Conservation (phyloP, 2,329 filamentous ascomycete genomes). For the Fusarium liriodendri region DNA sequence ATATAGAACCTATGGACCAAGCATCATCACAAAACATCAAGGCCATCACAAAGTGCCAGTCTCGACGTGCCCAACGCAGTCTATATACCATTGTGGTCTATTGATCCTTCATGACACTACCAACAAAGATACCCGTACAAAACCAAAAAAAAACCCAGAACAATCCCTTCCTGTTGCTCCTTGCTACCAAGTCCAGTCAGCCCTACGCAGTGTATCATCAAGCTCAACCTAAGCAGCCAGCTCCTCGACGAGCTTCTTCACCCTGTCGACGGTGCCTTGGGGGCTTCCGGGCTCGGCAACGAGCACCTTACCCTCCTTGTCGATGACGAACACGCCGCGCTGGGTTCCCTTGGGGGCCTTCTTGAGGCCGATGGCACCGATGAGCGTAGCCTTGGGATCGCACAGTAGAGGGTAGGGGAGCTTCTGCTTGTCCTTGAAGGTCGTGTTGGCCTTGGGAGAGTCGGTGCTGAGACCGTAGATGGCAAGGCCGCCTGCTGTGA, state of each 20-base stretch:
- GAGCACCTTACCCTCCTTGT: constrained; percentile 84
- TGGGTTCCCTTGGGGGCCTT: constrained; percentile 84
- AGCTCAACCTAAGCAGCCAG: constrained; percentile 37
- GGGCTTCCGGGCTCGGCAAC: constrained; percentile 81
- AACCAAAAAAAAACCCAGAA: neutral
- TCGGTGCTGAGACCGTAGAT: constrained; percentile 94
- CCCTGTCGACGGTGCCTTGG: constrained; percentile 79
- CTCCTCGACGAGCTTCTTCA: constrained; percentile 75
- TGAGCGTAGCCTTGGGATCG: constrained; percentile 79
- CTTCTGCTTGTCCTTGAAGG: constrained; percentile 91
- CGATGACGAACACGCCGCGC: constrained; percentile 88
- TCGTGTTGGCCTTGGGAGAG: constrained; percentile 90
- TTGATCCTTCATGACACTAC: neutral
- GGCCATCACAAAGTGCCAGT: neutral
- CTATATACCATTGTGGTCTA: constrained; percentile 14
- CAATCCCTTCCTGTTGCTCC: neutral
- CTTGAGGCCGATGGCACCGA: constrained; percentile 88
- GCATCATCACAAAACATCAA: neutral
- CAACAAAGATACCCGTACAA: neutral
- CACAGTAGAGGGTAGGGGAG: constrained; percentile 90
- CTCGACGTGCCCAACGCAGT: neutral
- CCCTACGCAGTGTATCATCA: neutral
- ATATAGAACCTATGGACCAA: neutral
- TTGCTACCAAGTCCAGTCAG: neutral
- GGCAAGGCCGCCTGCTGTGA: constrained; percentile 82